These are phyloP conservation scores for Cercis canadensis DNA, from an alignment of 306 rosid species.

Conservation along the genomic window DNA sequence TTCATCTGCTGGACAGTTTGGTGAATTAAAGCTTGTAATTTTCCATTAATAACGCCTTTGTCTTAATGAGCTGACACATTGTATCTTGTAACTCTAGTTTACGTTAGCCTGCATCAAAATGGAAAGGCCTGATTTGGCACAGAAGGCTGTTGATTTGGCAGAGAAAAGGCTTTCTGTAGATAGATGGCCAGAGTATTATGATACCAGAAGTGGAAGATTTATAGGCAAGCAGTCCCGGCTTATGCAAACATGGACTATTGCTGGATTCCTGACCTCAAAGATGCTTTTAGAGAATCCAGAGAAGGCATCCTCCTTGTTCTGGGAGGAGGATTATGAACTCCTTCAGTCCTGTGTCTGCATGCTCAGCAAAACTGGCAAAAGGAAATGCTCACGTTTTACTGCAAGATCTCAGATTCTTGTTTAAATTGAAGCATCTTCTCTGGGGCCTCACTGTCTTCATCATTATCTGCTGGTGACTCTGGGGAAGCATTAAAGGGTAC, in stretches of 20 bases:
- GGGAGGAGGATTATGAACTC: constrained; percentile 94
- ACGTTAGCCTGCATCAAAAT: constrained; percentile 95
- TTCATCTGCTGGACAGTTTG: background rate
- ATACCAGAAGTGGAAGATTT: constrained; percentile 80
- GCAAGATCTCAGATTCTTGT: constrained; percentile 76
- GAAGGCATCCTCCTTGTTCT: constrained; percentile 80
- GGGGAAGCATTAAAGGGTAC: constrained; percentile 7
- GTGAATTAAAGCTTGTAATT: background rate
- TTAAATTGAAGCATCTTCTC: constrained; percentile 22
- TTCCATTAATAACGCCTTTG: constrained; percentile 1
- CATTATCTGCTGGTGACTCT: constrained; percentile 17
- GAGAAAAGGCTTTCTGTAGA: constrained; percentile 75
- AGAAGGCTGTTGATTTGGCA: constrained; percentile 78
- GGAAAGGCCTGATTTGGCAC: constrained; percentile 83
- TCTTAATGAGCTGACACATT: constrained; percentile 31
- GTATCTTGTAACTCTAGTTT: constrained; percentile 61
- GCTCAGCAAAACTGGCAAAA: constrained; percentile 76
- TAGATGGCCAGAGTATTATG: constrained; percentile 95
- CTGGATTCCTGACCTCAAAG: constrained; percentile 87
- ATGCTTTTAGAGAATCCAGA: constrained; percentile 87
- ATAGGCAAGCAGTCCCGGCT: constrained; percentile 87
- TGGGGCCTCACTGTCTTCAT: background rate
- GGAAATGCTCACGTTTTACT: constrained; percentile 83
- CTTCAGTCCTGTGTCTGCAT: constrained; percentile 92
- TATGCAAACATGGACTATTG: constrained; percentile 92